Evolutionary conservation across 352 stramenopile genomes (phyloP).

Genomic region (Lagenidium giganteum): DNA sequence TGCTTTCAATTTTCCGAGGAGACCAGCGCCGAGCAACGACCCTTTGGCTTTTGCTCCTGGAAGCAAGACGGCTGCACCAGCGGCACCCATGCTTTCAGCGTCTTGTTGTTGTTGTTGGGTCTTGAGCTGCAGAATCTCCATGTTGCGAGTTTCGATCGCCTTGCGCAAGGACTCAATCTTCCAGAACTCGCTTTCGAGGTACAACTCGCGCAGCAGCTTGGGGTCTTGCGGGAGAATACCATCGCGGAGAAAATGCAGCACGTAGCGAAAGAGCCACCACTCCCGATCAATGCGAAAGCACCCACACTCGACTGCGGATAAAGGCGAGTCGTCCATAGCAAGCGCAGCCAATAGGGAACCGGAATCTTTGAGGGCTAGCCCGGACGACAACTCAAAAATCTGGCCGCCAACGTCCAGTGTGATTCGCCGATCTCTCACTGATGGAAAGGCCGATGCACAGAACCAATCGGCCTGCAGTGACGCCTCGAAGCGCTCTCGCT

Average conservation of each 20-base stretch:
- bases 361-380: slow-evolving; percentile 43
- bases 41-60: slow-evolving; percentile 8
- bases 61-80: slow-evolving; percentile 10
- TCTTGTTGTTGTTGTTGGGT: slow-evolving; percentile 20
- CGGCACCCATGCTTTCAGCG: too few relatives aligned
- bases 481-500: slow-evolving; percentile 68
- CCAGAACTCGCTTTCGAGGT: slow-evolving; percentile 82
- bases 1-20: slow-evolving; percentile 13
- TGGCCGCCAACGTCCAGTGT: slow-evolving; percentile 66
- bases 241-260: slow-evolving; percentile 79
- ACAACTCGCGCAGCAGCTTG: slow-evolving; percentile 60
- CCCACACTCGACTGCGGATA: slow-evolving; percentile 45
- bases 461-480: slow-evolving; percentile 76
- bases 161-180: slow-evolving; percentile 71
- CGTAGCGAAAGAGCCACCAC: slow-evolving; percentile 73
- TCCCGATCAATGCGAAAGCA: slow-evolving; percentile 75
- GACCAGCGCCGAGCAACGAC: slow-evolving; percentile 15
- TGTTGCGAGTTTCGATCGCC: slow-evolving; percentile 71
- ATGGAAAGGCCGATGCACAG: slow-evolving; percentile 46
- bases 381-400: slow-evolving; percentile 62
- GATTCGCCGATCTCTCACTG: slow-evolving; percentile 34
- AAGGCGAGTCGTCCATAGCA: slow-evolving; percentile 54
- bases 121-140: slow-evolving; percentile 47
- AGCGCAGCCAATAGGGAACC: slow-evolving; percentile 64
- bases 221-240: slow-evolving; percentile 58